Conservation (phyloP, 129 eudicot species). For the Apium graveolens region DNA sequence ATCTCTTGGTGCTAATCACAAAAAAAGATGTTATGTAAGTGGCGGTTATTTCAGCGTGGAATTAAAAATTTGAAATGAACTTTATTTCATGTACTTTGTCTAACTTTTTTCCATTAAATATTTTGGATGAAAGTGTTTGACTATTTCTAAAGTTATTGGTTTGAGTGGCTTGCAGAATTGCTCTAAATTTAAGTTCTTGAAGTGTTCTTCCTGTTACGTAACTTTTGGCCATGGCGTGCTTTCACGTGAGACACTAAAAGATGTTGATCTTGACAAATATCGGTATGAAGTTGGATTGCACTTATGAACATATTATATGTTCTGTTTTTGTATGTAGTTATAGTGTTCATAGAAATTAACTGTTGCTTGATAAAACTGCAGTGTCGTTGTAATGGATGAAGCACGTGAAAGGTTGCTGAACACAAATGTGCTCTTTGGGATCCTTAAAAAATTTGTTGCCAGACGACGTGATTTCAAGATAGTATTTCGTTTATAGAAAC, state of each 20-base stretch:
- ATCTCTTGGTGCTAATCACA: background rate
- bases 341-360: background rate
- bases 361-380: conserved; percentile 16
- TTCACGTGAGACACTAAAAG: conserved; percentile 64
- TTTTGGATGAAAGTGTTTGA: background rate
- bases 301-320: background rate
- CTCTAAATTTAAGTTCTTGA: background rate
- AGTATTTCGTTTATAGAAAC: too few relatives aligned
- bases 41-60: background rate
- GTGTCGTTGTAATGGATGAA: conserved; percentile 70
- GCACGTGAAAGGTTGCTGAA: conserved; percentile 68
- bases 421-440: conserved; percentile 64
- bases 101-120: background rate
- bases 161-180: background rate
- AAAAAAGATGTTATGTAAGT: background rate
- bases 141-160: too few relatives aligned
- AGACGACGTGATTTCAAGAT: conserved; percentile 67
- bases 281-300: conserved; percentile 29
- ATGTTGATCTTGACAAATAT: conserved; percentile 64
- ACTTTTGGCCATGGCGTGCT: conserved; percentile 47
- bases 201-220: conserved; percentile 3
- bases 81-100: background rate
- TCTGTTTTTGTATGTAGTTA: background rate
- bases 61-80: background rate
- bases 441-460: conserved; percentile 62